These are phyloP conservation scores for Yueomyces sp. DNA, from an alignment of 805 yeast species.

Conservation along the genomic window DNA sequence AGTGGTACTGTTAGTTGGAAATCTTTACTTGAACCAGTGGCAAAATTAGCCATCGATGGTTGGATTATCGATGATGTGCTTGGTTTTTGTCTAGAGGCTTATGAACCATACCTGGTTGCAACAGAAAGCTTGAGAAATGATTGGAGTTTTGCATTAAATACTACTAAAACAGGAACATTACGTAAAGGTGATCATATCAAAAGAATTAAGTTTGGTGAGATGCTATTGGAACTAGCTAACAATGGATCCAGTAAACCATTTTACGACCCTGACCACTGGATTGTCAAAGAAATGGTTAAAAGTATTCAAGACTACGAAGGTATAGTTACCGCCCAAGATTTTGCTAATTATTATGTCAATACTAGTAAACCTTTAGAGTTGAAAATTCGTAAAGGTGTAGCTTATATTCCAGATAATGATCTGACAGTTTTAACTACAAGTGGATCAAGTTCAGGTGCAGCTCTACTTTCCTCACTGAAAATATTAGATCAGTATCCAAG, in stretches of 20 bases:
- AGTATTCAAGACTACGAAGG: slow-evolving; percentile 50
- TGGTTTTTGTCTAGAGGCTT: slow-evolving; percentile 29
- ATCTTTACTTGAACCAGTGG: slow-evolving; percentile 64
- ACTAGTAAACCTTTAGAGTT: slow-evolving; percentile 25
- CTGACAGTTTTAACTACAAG: slow-evolving; percentile 41
- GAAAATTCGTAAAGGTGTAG: slow-evolving; percentile 15
- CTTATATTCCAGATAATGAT: slow-evolving; percentile 25
- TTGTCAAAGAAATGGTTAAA: slow-evolving; percentile 46
- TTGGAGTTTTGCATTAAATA: slow-evolving; percentile 46
- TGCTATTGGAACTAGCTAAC: slow-evolving; percentile 54
- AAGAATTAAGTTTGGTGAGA: slow-evolving; percentile 51
- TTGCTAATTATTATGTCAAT: slow-evolving; percentile 43
- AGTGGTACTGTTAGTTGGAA: slow-evolving; percentile 63
- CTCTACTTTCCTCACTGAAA: slow-evolving; percentile 60
- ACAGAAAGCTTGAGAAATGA: slow-evolving; percentile 21
- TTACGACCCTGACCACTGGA: slow-evolving; percentile 70
- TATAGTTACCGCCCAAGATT: slow-evolving; percentile 49
- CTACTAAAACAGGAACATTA: slow-evolving; percentile 23
- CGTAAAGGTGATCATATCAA: slow-evolving; percentile 45
- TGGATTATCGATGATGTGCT: slow-evolving; percentile 39
- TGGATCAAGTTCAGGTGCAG: slow-evolving; percentile 79
- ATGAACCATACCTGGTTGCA: slow-evolving; percentile 20
- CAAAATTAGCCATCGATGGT: slow-evolving; percentile 50
- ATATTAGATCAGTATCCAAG: slow-evolving; percentile 38
- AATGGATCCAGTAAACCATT: slow-evolving; percentile 69